Evolutionary conservation across 169 alveolate genomes (phyloP), one percentile per base, ranked within the genome.

Genomic region (Plasmodium vivax): DNA sequence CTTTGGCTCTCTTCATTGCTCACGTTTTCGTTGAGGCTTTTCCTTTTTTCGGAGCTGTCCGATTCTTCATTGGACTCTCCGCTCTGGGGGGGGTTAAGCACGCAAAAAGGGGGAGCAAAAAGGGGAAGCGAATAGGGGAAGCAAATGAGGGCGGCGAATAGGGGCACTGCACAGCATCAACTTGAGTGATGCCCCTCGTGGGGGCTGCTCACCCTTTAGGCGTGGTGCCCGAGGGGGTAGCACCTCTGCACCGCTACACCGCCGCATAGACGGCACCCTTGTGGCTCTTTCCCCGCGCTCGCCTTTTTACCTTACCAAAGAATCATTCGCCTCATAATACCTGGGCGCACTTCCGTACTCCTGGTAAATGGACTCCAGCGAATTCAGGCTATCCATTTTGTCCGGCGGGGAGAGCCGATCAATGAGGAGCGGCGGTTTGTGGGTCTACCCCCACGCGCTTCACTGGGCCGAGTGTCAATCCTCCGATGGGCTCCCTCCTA

Each of bases 281-380:
- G 14, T 80, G 45, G 36, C 30, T 51, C 34, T 23, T 30, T 47
- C 56, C 12, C 77, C 30, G 32, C 58, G 5, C 16, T 23, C 73
- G 38, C 45, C 12, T 47, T 88, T 88, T 88, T 51, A 56, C 81
- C 12, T 88, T 88, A 88, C 94, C 94, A 79, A 36, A 23, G 94
- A 77, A 41, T 80, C 83, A 68, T 88, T 88, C 30, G 68, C 84
- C 51, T 58, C 83, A 81, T 43, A 54, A 88, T 56, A 88, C 71
- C 75, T 88, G 14, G 6, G 72, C 19, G 36, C 56, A 58, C 74
- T 80, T n/a, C 56, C 94, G 68, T 88, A 88, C 43, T 88, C 94
- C 72, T 73, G 81, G 62, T 88, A 88, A 43, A 84, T 88, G 68
- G 82, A 88, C 71, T 56, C 88, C 68, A 88, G 2, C 14, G 90